Evolutionary conservation across 768 basidiomycete genomes (phyloP).

Genomic region (Tulasnella sp.): DNA sequence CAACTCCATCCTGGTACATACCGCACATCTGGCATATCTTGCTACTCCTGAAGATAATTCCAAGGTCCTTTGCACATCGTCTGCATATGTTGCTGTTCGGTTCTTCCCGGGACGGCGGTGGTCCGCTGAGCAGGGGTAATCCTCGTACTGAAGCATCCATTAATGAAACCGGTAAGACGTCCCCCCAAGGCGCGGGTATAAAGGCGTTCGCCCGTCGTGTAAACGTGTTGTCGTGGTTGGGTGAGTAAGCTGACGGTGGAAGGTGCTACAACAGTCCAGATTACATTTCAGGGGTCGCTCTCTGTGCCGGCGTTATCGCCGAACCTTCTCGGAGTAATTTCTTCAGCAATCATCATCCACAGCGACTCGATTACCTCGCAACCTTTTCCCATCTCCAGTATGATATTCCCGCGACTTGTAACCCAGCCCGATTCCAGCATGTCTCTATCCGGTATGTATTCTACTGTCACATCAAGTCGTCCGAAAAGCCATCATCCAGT

Average conservation of each 20-base stretch:
- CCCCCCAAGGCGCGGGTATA: neutral
- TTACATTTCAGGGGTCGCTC: neutral
- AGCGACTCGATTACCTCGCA: neutral
- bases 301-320: neutral
- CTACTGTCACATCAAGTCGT: too few relatives aligned
- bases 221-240: neutral
- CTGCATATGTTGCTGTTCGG: conserved; percentile 14
- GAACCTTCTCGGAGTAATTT: neutral
- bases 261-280: neutral
- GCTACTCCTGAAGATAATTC: conserved; percentile 8
- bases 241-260: neutral
- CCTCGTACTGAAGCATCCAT: conserved; percentile 17
- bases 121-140: conserved; percentile 16
- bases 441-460: too few relatives aligned
- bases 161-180: neutral
- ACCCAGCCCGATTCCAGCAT: too few relatives aligned
- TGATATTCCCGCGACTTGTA: too few relatives aligned
- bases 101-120: conserved; percentile 8
- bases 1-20: neutral
- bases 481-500: too few relatives aligned
- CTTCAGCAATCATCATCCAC: neutral
- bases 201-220: neutral
- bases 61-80: conserved; percentile 15
- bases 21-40: conserved; percentile 15
- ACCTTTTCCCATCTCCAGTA: too few relatives aligned